A percentile compares a stretch with the other conserved stretches of the same genome.
These are phyloP conservation scores for Euphorbia peplus DNA, from an alignment of 345 rosid genomes.

Conservation along the genomic window DNA sequence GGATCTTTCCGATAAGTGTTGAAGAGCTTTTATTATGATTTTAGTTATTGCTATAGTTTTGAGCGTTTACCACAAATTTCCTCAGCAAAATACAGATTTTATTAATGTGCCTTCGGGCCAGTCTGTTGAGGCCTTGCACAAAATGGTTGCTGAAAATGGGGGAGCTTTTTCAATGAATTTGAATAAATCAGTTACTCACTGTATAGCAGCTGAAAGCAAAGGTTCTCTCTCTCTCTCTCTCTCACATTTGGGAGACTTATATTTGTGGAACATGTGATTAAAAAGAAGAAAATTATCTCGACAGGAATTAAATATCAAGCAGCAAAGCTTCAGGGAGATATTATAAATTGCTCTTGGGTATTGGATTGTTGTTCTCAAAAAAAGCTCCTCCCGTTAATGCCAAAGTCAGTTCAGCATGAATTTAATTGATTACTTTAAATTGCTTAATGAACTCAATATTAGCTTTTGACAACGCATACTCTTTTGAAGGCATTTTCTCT, in stretches of 20 bases:
- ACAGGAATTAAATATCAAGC: constrained; percentile 88
- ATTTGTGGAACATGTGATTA: too few species aligned
- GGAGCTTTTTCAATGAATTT: constrained; percentile 92
- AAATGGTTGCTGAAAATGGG: constrained; percentile 89
- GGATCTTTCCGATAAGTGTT: background rate
- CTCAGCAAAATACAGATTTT: constrained; percentile 68
- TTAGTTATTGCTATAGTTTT: background rate
- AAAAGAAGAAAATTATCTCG: background rate
- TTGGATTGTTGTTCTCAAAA: constrained; percentile 77
- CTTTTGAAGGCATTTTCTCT: constrained; percentile 71
- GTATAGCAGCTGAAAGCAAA: constrained; percentile 86
- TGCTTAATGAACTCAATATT: background rate
- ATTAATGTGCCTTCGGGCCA: constrained; percentile 63
- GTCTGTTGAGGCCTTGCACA: constrained; percentile 70
- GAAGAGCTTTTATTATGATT: background rate
- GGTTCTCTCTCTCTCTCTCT: constrained; percentile 45
- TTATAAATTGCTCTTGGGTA: constrained; percentile 86
- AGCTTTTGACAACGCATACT: background rate
- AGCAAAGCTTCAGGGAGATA: constrained; percentile 74
- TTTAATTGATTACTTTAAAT: constrained; percentile 6
- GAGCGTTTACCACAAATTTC: constrained; percentile 21
- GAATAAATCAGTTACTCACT: constrained; percentile 82
- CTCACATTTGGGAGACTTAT: background rate
- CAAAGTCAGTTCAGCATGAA: constrained; percentile 51
- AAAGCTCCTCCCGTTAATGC: constrained; percentile 75